Evolutionary conservation across 1,284 basidiomycete genomes (phyloP).

Genomic region (Cryptococcus floricola): DNA sequence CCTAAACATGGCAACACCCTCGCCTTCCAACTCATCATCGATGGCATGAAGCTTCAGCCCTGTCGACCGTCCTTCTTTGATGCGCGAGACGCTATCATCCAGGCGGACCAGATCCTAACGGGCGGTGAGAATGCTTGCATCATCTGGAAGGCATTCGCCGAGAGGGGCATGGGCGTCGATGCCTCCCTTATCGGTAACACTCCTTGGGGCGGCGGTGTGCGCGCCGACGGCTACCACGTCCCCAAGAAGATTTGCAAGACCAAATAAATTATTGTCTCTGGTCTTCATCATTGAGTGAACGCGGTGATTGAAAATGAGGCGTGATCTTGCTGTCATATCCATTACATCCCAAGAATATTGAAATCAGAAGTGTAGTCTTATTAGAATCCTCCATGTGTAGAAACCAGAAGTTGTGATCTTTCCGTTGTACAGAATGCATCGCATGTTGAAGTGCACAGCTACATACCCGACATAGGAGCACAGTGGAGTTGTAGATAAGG

Average conservation of each 20-base stretch:
- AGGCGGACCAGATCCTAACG: conserved; percentile 85
- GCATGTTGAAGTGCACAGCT: no score
- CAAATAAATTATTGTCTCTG: background rate
- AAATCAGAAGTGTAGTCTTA: no score
- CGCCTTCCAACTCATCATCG: conserved; percentile 76
- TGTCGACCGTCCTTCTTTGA: conserved; percentile 90
- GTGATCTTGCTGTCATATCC: no score
- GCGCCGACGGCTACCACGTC: conserved; percentile 51
- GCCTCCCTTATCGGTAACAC: conserved; percentile 70
- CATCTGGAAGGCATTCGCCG: conserved; percentile 82
- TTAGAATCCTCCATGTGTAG: no score
- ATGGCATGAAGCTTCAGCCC: conserved; percentile 90
- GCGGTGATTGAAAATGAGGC: no score
- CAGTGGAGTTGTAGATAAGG: no score
- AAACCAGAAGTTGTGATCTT: no score
- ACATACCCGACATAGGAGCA: no score
- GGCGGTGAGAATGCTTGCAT: conserved; percentile 87
- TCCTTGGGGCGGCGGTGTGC: conserved; percentile 89
- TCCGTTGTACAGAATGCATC: no score
- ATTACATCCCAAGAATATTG: no score
- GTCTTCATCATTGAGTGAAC: no score
- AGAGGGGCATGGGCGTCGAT: conserved; percentile 73
- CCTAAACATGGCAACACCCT: conserved; percentile 92
- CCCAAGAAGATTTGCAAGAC: conserved; percentile 48
- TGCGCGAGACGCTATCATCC: conserved; percentile 86